Percentiles rank a stretch among this genome's conserved stretches.
phyloP scores from a whole-genome alignment of 805 yeast genomes.

The Barnettozyma sucrosica region DNA sequence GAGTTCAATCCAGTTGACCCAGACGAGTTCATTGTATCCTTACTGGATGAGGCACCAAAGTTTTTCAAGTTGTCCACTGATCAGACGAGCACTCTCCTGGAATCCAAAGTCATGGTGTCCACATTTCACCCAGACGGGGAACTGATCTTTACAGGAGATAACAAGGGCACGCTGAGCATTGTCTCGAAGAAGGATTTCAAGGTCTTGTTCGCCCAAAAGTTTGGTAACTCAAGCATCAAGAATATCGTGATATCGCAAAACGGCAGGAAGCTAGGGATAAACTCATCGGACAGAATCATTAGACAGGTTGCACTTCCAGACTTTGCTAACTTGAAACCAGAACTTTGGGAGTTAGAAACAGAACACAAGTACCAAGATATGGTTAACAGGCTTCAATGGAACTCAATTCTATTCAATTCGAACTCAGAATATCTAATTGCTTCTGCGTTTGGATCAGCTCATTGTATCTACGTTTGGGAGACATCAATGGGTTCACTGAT shows the following conservation, averaged over 20 bases:
- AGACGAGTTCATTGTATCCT: constrained; percentile 51
- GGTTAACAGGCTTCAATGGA: constrained; percentile 86
- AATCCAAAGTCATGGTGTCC: constrained; percentile 24
- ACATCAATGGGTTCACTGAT: constrained; percentile 82
- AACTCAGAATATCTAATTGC: constrained; percentile 83
- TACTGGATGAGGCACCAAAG: constrained; percentile 57
- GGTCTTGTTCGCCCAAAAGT: constrained; percentile 43
- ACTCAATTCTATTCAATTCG: constrained; percentile 66
- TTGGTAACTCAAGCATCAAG: constrained; percentile 70
- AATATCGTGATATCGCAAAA: constrained; percentile 53
- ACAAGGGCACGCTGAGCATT: constrained; percentile 70
- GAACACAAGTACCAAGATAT: constrained; percentile 87
- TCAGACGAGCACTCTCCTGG: constrained; percentile 18
- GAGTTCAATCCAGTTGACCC: constrained; percentile 45
- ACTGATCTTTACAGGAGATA: constrained; percentile 67
- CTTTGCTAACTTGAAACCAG: constrained; percentile 19
- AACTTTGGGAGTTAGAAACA: constrained; percentile 47
- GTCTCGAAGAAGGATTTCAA: constrained; percentile 23
- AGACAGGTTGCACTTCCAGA: constrained; percentile 51
- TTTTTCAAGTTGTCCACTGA: constrained; percentile 36
- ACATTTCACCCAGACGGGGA: constrained; percentile 48
- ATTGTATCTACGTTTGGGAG: constrained; percentile 91
- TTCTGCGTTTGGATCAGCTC: constrained; percentile 81
- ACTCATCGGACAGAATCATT: constrained; percentile 72
- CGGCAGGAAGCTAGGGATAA: constrained; percentile 60